Evolutionary conservation across 306 rosid genomes (phyloP), one percentile per base, ranked within the genome.

Genomic region (Glycyrrhiza uralensis): DNA sequence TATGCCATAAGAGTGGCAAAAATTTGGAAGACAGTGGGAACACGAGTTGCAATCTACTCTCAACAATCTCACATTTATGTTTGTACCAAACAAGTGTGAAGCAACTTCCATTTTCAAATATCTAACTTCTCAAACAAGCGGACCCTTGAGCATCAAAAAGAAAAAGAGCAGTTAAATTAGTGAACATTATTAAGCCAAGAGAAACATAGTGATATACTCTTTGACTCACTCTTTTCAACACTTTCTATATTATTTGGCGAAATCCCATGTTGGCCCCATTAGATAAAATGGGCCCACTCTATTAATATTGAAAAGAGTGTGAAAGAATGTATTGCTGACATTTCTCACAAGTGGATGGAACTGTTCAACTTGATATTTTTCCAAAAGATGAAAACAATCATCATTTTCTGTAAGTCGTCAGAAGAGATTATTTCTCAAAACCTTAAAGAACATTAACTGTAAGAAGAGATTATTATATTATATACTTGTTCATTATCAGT

Each of bases 81-180:
- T n/a, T 33, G 18, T 55, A 67, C 38, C 63, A 67, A 33, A 22
- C 4, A 28, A 4, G 69, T 1, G 45, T 26, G 1, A 12, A 52
- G 66, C 19, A 39, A 65, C 39, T 62, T 65, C 10, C 41, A 17
- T 8, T 52, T 42, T 44, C 38, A 13, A 50, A 41, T 23, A 30
- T 41, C 67, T 45, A 76, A 23, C 59, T 41, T 39, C 47, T 60
- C 33, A 54, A 63, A 44, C 30, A 76, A 14, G 69, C 5, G 5
- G 52, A 32, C 33, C 14, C 13, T 30, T 54, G 19, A 55, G 50
- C 56, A 56, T 42, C 19, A 39, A 28, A 14, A 22, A 47, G n/a
- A 17, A 28, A 22, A 44, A 12, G 47, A 28, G 19, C 1, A 54
- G 20, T 17, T n/a, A 75, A 22, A 30, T 39, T 65, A 9, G 36